A percentile compares a stretch with the other conserved stretches of the same genome.
These are phyloP conservation scores for Herpetospermum pedunculosum DNA, from an alignment of 306 rosid species.

Conservation along the genomic window DNA sequence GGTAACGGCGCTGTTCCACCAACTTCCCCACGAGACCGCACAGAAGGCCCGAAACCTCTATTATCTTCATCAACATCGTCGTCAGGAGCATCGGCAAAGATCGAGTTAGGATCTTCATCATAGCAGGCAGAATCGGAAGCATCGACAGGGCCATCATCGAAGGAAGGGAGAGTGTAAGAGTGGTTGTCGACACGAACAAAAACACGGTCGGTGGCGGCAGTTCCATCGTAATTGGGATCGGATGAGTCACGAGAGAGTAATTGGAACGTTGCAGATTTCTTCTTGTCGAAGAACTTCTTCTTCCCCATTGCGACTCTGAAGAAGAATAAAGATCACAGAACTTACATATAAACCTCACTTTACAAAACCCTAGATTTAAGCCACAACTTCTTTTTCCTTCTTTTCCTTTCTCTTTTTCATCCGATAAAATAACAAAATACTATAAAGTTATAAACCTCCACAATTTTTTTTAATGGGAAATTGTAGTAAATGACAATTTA, in stretches of 20 bases:
- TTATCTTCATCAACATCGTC: constrained; percentile 21
- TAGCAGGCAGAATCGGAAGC: constrained; percentile 8
- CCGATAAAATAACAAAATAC: no score
- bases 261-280: constrained; percentile 57
- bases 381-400: no score
- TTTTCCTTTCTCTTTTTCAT: no score
- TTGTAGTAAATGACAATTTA: no score
- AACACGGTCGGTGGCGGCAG: constrained; percentile 56
- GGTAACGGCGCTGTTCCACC: constrained; percentile 22
- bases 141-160: constrained; percentile 12
- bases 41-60: neutral
- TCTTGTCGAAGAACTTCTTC: constrained; percentile 77
- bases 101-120: constrained; percentile 21
- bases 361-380: neutral
- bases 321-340: neutral
- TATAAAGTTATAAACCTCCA: no score
- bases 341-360: no score
- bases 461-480: no score
- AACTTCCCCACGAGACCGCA: neutral
- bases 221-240: constrained; percentile 44
- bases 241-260: constrained; percentile 68
- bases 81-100: constrained; percentile 49
- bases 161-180: constrained; percentile 18
- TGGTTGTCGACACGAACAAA: constrained; percentile 70
- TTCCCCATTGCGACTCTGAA: constrained; percentile 20